Evolutionary conservation across 148 eudicot species (phyloP).

Genomic region (Vaccinium myrtillus): DNA sequence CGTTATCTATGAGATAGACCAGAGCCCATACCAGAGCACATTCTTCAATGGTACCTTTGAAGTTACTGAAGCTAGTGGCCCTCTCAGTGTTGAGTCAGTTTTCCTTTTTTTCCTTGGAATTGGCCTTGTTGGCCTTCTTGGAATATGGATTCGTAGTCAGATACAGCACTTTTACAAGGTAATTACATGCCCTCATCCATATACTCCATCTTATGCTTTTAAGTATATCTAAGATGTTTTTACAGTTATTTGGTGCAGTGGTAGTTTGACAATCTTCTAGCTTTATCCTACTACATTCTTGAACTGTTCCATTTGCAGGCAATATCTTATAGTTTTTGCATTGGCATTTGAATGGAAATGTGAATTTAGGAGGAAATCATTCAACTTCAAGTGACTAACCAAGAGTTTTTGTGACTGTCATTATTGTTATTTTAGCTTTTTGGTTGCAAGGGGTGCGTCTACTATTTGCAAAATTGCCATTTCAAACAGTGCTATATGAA

Average conservation of each 20-base stretch:
- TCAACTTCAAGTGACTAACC: neutral
- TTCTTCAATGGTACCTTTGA: slow-evolving; percentile 93
- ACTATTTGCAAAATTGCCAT: no score
- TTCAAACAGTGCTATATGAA: no score
- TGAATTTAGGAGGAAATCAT: neutral
- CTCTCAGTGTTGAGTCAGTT: slow-evolving; percentile 77
- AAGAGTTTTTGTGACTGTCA: neutral
- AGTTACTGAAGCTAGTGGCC: slow-evolving; percentile 77
- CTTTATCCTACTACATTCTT: neutral
- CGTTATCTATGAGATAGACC: slow-evolving; percentile 81
- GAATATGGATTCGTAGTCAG: slow-evolving; percentile 69
- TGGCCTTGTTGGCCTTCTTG: slow-evolving; percentile 65
- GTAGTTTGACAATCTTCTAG: neutral
- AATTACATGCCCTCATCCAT: neutral
- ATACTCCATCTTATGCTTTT: neutral
- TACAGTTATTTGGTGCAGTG: neutral
- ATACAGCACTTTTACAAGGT: slow-evolving; percentile 74
- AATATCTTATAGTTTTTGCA: neutral
- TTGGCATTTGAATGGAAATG: neutral
- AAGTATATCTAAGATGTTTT: neutral
- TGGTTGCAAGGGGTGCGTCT: neutral
- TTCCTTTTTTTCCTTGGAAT: slow-evolving; percentile 72
- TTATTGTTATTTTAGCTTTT: neutral
- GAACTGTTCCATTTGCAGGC: neutral
- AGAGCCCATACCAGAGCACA: slow-evolving; percentile 69